Conservation (phyloP, 495 filamentous ascomycete genomes). For the Penicillium odoratum region DNA sequence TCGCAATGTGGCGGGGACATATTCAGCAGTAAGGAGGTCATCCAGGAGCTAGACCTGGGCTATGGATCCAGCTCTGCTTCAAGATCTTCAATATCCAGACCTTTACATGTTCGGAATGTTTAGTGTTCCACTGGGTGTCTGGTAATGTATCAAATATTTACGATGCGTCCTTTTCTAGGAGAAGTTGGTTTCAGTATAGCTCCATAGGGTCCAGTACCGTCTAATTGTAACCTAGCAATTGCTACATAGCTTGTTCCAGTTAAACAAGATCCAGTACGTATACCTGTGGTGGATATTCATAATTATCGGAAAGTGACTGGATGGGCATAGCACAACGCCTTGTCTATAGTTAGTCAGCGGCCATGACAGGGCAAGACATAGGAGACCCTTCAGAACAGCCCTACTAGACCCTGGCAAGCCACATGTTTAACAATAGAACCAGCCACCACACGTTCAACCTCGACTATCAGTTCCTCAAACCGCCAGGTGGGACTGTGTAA, state of each 20-base stretch:
- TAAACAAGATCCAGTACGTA: too few relatives aligned
- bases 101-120: not conserved
- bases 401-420: not conserved
- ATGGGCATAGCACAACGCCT: not conserved
- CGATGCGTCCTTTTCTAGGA: not conserved
- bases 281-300: too few relatives aligned
- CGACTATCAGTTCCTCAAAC: not conserved
- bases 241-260: too few relatives aligned
- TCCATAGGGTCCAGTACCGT: not conserved
- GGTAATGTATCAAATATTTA: not conserved
- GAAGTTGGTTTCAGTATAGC: not conserved
- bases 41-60: not conserved
- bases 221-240: not conserved
- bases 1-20: not conserved
- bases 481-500: not conserved
- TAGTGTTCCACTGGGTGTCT: not conserved
- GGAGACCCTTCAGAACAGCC: not conserved
- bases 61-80: not conserved
- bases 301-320: too few relatives aligned
- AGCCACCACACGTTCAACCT: not conserved
- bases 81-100: not conserved
- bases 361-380: not conserved
- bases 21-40: not conserved
- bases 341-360: not conserved
- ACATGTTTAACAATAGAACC: not conserved